Evolutionary conservation across 257 asterid species (phyloP).

Genomic region (Ballota nigra): DNA sequence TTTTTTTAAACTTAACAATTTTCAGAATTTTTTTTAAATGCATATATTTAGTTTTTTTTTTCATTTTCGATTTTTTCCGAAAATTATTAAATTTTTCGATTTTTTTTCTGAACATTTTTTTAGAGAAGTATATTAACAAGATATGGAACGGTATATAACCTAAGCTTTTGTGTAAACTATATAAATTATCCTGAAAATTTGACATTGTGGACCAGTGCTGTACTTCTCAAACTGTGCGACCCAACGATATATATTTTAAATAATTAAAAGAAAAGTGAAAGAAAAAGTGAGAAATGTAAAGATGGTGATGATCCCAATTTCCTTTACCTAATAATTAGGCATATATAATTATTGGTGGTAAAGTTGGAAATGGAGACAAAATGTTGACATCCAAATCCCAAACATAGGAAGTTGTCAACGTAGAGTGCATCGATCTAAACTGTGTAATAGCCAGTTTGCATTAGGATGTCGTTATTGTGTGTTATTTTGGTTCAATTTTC

Average conservation of each 20-base stretch:
- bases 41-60: no score
- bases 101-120: no score
- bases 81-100: no score
- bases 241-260: not conserved
- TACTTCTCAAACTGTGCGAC: not conserved
- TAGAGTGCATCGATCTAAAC: slow-evolving; percentile 16
- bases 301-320: slow-evolving; percentile 12
- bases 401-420: not conserved
- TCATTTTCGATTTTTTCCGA: no score
- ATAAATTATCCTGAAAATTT: no score
- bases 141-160: no score
- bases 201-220: not conserved
- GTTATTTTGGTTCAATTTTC: not conserved
- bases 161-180: no score
- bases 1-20: no score
- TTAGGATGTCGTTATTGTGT: slow-evolving; percentile 43
- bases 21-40: no score
- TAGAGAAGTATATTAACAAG: no score
- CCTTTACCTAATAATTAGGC: not conserved
- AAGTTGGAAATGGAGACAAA: slow-evolving; percentile 34
- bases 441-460: slow-evolving; percentile 12
- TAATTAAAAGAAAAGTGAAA: not conserved
- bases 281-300: not conserved
- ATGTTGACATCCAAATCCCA: slow-evolving; percentile 46
- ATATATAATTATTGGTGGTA: not conserved